phyloP scores from a whole-genome alignment of 2,329 filamentous ascomycete species.

The Clarireedia hainanense region DNA sequence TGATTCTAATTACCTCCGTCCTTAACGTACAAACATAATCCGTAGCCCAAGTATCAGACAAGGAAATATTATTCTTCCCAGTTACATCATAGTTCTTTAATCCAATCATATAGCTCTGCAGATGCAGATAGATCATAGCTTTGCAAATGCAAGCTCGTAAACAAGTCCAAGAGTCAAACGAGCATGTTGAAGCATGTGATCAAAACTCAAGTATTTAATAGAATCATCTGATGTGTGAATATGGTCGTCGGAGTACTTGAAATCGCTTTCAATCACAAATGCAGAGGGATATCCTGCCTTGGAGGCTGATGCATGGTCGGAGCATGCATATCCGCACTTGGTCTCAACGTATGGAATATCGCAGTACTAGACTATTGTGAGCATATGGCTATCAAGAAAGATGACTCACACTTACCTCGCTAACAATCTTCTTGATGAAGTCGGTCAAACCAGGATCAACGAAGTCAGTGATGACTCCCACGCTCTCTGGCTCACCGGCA shows the following conservation, averaged over 20 bases:
- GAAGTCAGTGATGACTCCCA: constrained; percentile 89
- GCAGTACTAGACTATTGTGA: constrained; percentile 57
- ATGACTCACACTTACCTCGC: constrained; percentile 39
- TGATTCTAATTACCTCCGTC: neutral
- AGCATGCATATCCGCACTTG: constrained; percentile 82
- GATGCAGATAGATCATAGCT: constrained; percentile 28
- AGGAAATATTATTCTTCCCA: no score
- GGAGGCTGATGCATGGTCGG: constrained; percentile 64
- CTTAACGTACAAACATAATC: neutral
- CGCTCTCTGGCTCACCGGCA: constrained; percentile 72
- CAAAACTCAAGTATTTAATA: constrained; percentile 68
- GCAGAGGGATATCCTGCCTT: constrained; percentile 69
- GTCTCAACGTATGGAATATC: constrained; percentile 80
- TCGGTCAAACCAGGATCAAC: constrained; percentile 75
- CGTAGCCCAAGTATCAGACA: neutral
- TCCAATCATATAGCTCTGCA: neutral
- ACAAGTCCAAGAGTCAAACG: constrained; percentile 75
- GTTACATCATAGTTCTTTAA: neutral
- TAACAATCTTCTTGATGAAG: constrained; percentile 87
- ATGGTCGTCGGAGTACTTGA: constrained; percentile 57
- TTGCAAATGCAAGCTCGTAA: constrained; percentile 74
- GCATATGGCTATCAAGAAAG: neutral
- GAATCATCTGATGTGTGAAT: constrained; percentile 65
- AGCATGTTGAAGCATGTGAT: constrained; percentile 89
- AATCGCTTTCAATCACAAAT: constrained; percentile 69